Percentiles rank a stretch among this genome's conserved stretches.
phyloP scores from a whole-genome alignment of 768 basidiomycete species.

The Boletus rubescentipes region DNA sequence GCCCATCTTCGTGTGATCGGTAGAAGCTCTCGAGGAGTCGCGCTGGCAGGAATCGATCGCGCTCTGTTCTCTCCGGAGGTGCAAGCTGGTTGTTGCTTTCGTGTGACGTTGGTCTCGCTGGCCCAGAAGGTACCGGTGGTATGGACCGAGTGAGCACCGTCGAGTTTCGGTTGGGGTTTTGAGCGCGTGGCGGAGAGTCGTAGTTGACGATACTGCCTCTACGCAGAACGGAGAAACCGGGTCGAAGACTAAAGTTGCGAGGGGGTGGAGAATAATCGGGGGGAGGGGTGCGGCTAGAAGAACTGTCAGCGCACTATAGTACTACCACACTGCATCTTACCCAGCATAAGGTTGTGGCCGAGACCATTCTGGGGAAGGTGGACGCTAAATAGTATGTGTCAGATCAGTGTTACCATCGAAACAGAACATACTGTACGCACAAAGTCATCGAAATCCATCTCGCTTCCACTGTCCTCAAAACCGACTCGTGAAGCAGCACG shows the following conservation, averaged over 20 bases:
- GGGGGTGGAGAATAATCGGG: conserved; percentile 22
- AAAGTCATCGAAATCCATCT: conserved; percentile 27
- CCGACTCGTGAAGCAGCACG: conserved; percentile 11
- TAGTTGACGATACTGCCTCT: conserved; percentile 3
- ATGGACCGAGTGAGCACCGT: conserved; percentile 6
- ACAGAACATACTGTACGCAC: conserved; percentile 11
- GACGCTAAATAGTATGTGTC: conserved; percentile 17
- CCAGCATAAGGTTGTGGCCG: conserved; percentile 28
- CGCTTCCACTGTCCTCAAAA: conserved; percentile 28
- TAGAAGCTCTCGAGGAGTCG: conserved; percentile 24
- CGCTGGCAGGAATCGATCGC: conserved; percentile 25
- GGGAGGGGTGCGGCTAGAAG: conserved; percentile 24
- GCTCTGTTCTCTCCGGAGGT: conserved; percentile 20
- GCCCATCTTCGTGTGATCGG: conserved; percentile 23
- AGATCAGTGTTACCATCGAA: neutral
- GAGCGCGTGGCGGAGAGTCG: conserved; percentile 11
- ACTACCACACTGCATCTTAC: conserved; percentile 8
- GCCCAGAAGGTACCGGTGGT: conserved; percentile 7
- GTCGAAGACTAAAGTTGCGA: conserved; percentile 17
- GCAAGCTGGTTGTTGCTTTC: conserved; percentile 14
- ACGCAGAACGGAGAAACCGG: conserved; percentile 16
- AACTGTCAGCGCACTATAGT: neutral
- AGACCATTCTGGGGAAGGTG: conserved; percentile 27
- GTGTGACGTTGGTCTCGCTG: conserved; percentile 9
- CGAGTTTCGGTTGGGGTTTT: conserved; percentile 12